Evolutionary conservation across 1,139 yeast genomes (phyloP).

Genomic region (Kodamaea ohmeri): DNA sequence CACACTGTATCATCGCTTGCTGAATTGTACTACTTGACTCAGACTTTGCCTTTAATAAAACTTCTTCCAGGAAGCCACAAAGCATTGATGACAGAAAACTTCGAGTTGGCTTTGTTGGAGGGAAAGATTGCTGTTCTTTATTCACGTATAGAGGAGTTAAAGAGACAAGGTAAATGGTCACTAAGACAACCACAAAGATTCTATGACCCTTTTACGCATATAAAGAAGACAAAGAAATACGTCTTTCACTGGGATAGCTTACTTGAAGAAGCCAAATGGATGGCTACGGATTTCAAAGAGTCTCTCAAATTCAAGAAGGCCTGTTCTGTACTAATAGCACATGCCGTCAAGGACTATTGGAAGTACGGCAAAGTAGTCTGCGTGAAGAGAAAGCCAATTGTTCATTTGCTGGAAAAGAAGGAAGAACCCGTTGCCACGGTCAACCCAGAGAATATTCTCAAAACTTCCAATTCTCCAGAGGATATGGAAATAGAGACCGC

Average conservation of each 20-base stretch:
- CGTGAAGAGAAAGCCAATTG: constrained; percentile 44
- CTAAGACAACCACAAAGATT: constrained; percentile 76
- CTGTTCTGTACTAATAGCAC: constrained; percentile 66
- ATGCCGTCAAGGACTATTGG: constrained; percentile 78
- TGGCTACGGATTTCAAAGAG: constrained; percentile 77
- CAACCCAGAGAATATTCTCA: not conserved
- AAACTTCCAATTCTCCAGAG: not conserved
- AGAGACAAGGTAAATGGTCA: constrained; percentile 88
- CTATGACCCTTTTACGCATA: constrained; percentile 60
- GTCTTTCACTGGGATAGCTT: constrained; percentile 69
- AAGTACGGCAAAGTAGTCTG: constrained; percentile 67
- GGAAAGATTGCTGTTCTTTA: constrained; percentile 91
- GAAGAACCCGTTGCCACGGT: not conserved
- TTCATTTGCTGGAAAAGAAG: constrained; percentile 18
- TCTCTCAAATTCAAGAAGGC: constrained; percentile 66
- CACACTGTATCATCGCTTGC: constrained; percentile 65
- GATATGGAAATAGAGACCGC: constrained; percentile 9
- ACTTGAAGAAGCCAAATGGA: constrained; percentile 81
- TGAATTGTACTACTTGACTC: constrained; percentile 82
- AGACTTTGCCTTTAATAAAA: constrained; percentile 79
- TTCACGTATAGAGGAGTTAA: constrained; percentile 88
- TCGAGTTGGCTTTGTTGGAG: constrained; percentile 83
- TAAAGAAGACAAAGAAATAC: constrained; percentile 30
- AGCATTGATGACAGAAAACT: constrained; percentile 78
- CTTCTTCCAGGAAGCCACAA: constrained; percentile 84